Base-by-base conservation (phyloP, 768 basidiomycete species). In the Kondoa subrosea region DNA sequence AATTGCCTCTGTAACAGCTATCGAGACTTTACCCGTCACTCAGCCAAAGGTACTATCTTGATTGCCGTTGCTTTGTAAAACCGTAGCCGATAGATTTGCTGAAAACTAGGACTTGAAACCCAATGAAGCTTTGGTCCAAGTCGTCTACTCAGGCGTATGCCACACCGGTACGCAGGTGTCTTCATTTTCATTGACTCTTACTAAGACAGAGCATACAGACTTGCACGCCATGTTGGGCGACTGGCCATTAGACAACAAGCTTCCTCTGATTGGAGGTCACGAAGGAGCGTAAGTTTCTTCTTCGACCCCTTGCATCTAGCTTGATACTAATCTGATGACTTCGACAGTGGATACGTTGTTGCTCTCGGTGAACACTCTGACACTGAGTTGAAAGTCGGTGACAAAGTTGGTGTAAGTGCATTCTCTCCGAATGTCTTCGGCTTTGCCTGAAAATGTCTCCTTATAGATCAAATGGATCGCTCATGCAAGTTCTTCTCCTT, bases 241-340 rank as follows among this genome's bases (percentile, higher is more conserved):
- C 12, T 16, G 4, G 57, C n/a, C 40, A 21, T 21, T 50, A 8
- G 12, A 8, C 21, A 25, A 33, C 4, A 16, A 29, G 4, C 12
- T 50, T 4, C 70, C 86, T 0, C 82, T 89, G 61, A 82, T 89
- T 67, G 87, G 87, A 17, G 88, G 90, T 0, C 89, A 91, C 74
- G 86, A 90, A 77, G 89, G 89, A 71, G 87, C 88, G 88, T 89
- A 17, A 79, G 80, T 56, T 77, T 91, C 8, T 15, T 21, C 25
- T 21, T 14, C 21, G 29, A 26, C 56, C 56, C 25, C 56, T 56
- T 56, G 58, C 25, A 26, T 60, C 14, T 3, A 25, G 62, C 62
- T 64, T 32, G 34, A n/a, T n/a, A 8, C 65, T 85, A 89, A 56
- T 88, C 87, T 12, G n/a, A n/a, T n/a, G n/a, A n/a, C n/a, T n/a